A percentile compares a stretch with the other conserved stretches of the same genome.
These are phyloP conservation scores for Hysterangium stoloniferum DNA, from an alignment of 768 basidiomycete genomes.

Conservation along the genomic window DNA sequence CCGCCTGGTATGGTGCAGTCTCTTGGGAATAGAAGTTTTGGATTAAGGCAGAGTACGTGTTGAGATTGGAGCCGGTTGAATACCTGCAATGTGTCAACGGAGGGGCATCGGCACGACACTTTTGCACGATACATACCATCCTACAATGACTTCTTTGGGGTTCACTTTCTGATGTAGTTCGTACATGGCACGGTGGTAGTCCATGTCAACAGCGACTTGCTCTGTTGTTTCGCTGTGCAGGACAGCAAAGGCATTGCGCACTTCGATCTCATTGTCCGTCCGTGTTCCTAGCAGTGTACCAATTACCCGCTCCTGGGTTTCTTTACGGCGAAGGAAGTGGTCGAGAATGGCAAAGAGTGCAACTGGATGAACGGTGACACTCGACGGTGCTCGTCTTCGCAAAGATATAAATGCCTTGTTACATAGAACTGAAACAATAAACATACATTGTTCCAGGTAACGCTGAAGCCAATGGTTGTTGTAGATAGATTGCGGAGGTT, in stretches of 20 bases:
- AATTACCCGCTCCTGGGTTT: slow-evolving; percentile 81
- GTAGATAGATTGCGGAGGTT: slow-evolving; percentile 39
- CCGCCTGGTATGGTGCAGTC: slow-evolving; percentile 78
- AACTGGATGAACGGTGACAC: slow-evolving; percentile 81
- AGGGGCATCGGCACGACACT: neutral
- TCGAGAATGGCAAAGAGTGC: slow-evolving; percentile 94
- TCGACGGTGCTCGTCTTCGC: slow-evolving; percentile 58
- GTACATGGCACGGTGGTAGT: slow-evolving; percentile 90
- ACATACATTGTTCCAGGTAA: slow-evolving; percentile 30
- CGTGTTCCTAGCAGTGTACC: slow-evolving; percentile 89
- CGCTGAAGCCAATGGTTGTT: slow-evolving; percentile 24
- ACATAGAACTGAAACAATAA: neutral
- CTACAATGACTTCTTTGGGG: slow-evolving; percentile 85
- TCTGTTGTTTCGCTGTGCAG: slow-evolving; percentile 88
- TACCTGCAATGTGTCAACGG: slow-evolving; percentile 60
- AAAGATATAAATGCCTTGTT: neutral
- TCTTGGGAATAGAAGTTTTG: slow-evolving; percentile 97
- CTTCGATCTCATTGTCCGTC: slow-evolving; percentile 56
- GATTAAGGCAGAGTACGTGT: slow-evolving; percentile 93
- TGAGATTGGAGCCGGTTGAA: slow-evolving; percentile 84
- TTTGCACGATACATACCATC: slow-evolving; percentile 53
- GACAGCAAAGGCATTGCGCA: slow-evolving; percentile 83
- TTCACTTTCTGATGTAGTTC: slow-evolving; percentile 81
- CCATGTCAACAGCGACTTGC: slow-evolving; percentile 94
- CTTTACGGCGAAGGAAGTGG: slow-evolving; percentile 86